phyloP scores from a whole-genome alignment of 768 basidiomycete species.

The Pulveroboletus sp. region DNA sequence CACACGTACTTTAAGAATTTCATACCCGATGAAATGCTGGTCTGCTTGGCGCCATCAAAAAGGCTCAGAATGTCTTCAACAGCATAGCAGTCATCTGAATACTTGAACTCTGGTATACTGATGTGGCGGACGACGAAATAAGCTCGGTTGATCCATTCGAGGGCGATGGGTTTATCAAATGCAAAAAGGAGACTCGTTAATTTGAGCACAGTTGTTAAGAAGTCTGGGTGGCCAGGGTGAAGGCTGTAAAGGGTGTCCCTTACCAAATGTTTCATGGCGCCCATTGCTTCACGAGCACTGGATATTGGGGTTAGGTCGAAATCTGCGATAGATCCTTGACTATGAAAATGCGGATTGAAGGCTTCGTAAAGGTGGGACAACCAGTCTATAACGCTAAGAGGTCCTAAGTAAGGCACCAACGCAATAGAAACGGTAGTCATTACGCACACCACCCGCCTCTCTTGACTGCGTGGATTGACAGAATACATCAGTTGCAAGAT shows the following conservation, averaged over 20 bases:
- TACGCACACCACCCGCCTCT: conserved; percentile 4
- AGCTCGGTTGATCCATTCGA: conserved; percentile 34
- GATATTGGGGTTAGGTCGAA: conserved; percentile 38
- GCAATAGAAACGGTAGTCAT: neutral
- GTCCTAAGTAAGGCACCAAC: neutral
- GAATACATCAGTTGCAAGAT: conserved; percentile 39
- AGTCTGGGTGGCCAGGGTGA: neutral
- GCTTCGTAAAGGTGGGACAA: conserved; percentile 48
- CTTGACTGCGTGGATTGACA: conserved; percentile 7
- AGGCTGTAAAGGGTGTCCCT: conserved; percentile 42
- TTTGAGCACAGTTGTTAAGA: conserved; percentile 39
- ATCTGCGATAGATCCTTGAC: conserved; percentile 42
- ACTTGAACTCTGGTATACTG: conserved; percentile 3
- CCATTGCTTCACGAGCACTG: conserved; percentile 35
- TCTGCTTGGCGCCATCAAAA: conserved; percentile 26
- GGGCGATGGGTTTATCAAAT: conserved; percentile 36
- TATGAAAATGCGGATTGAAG: conserved; percentile 44
- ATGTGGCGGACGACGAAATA: neutral
- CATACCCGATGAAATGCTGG: conserved; percentile 35
- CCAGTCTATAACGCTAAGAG: conserved; percentile 24
- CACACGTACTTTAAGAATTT: conserved; percentile 38
- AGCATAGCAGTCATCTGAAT: conserved; percentile 22
- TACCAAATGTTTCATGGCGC: conserved; percentile 46
- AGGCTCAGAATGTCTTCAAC: conserved; percentile 32
- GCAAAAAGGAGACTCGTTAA: conserved; percentile 36